Base-by-base conservation (phyloP, 139 green algal species). In the Diplosphaera chodatii region DNA sequence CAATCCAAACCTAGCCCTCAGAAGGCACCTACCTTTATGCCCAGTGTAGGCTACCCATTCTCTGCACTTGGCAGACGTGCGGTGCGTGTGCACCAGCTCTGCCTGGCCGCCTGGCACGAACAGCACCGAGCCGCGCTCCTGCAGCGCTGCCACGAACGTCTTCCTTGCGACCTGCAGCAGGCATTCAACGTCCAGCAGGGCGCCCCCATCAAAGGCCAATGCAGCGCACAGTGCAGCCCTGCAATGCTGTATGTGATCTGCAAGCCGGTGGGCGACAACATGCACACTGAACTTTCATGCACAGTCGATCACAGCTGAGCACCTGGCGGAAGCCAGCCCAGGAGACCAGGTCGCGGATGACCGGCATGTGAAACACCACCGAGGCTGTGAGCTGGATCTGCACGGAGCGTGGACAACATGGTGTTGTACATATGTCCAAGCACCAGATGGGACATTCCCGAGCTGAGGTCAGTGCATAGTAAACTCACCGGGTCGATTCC, bases 51-150 rank as follows among this genome's bases (percentile, higher is more conserved):
- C 71, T 0, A 83, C 81, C 63, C 77, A 77, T 32, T 88, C 71
- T 13, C 40, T 37, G 10, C 67, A 70, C 41, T 75, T 65, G 27
- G 66, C 62, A 29, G 69, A 77, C 18, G 66, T 59, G 32, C 72
- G 74, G 67, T 77, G 80, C 32, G 81, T 84, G 68, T 86, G 83
- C n/a, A 90, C 77, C 32, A 94, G 70, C 82, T 94, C 89, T 32
- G 88, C 89, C 72, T 96, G 90, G 37, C 91, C 91, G 23, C 91
- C 91, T 3, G 91, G 91, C 72, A 91, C 92, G 55, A 96, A 68
- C 56, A 96, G 73, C 22, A 96, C 91, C 1, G 78, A 72, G 4
- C 83, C 72, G 0, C 78, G 73, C 40, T 96, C 87, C 20, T 72
- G 21, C 29, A 96, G 77, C 0, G 85, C 82, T 15, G 67, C 56